phyloP scores from a whole-genome alignment of 768 basidiomycete species.

The Kockovaella imperatae region DNA sequence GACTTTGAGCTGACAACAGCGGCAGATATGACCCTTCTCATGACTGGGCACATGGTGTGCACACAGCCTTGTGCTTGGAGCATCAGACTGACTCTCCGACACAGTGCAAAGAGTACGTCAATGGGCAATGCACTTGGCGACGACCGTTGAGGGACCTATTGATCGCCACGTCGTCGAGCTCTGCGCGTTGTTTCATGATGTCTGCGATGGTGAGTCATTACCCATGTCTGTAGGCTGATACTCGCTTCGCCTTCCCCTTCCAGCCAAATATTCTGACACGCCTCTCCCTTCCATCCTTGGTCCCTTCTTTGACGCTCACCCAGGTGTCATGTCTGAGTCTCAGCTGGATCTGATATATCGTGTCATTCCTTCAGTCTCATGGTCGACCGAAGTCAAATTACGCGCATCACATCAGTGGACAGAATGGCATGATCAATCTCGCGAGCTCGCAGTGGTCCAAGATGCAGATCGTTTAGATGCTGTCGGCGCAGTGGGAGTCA shows the following conservation, averaged over 20 bases:
- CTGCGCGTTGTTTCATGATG: slow-evolving; percentile 80
- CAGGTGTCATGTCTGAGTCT: not conserved
- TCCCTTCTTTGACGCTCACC: slow-evolving; percentile 8
- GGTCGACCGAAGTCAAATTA: slow-evolving; percentile 68
- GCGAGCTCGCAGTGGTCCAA: slow-evolving; percentile 74
- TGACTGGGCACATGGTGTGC: slow-evolving; percentile 43
- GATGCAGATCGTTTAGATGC: slow-evolving; percentile 73
- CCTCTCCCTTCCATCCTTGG: slow-evolving; percentile 13
- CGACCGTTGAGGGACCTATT: slow-evolving; percentile 47
- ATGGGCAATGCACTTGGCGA: slow-evolving; percentile 65
- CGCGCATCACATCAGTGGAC: slow-evolving; percentile 54
- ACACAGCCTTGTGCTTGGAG: not conserved
- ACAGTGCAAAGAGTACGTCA: slow-evolving; percentile 73
- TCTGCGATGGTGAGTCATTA: slow-evolving; percentile 49
- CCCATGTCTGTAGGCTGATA: not conserved
- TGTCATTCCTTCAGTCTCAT: slow-evolving; percentile 73
- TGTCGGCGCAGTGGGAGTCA: slow-evolving; percentile 69
- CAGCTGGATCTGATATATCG: slow-evolving; percentile 14
- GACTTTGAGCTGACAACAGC: no score
- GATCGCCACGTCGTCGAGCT: slow-evolving; percentile 74
- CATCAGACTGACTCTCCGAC: not conserved
- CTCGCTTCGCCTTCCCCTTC: not conserved
- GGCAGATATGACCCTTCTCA: slow-evolving; percentile 44
- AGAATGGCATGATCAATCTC: slow-evolving; percentile 61
- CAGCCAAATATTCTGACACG: slow-evolving; percentile 28